Evolutionary conservation across 805 yeast genomes (phyloP), one percentile per base, ranked within the genome.

Genomic region (Pichia nakasei): DNA sequence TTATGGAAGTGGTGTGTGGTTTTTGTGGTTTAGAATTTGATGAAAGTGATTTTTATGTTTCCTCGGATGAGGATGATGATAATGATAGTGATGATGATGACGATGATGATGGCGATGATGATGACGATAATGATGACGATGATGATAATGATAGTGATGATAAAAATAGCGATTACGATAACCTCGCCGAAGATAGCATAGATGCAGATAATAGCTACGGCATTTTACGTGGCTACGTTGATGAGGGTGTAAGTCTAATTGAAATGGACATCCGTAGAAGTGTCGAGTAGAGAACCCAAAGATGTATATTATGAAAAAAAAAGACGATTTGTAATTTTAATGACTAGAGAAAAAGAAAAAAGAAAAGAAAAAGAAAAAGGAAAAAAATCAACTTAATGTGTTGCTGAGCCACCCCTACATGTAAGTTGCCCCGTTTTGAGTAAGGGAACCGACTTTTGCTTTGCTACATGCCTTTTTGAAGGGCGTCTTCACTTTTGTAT

Each of bases 1-100:
- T 56, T 1, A 64, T 64, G 68, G 68, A 64, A 35, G 56, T 55
- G 2, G 54, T 64, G 5, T 64, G 67, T 42, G 45, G 46, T 6
- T 41, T 45, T 13, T 54, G 60, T 27, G 65, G 61, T 1, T 44
- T 64, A 19, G 67, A 63, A 32, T 64, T 64, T 50, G 66, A 61
- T 35, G 63, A 61, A 15, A 54, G 60, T 37, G 65, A 60, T 46
- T 61, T 61, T 41, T 60, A 57, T 24, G 38, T 46, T 27, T 46
- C 51, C 12, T 41, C 52, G 2, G 39, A 42, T 17, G 38, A 31
- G 8, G 45, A 46, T 8, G 45, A 41, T 2, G 53, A 52, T n/a
- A n/a, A n/a, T n/a, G n/a, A n/a, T n/a, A n/a, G n/a, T 27, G 52
- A 52, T 3, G 32, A 29, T 15, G n/a, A 29, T 5, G 44, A 35